These are phyloP conservation scores for Baudoinia panamericana DNA, from an alignment of 495 filamentous ascomycete genomes.

Conservation along the genomic window DNA sequence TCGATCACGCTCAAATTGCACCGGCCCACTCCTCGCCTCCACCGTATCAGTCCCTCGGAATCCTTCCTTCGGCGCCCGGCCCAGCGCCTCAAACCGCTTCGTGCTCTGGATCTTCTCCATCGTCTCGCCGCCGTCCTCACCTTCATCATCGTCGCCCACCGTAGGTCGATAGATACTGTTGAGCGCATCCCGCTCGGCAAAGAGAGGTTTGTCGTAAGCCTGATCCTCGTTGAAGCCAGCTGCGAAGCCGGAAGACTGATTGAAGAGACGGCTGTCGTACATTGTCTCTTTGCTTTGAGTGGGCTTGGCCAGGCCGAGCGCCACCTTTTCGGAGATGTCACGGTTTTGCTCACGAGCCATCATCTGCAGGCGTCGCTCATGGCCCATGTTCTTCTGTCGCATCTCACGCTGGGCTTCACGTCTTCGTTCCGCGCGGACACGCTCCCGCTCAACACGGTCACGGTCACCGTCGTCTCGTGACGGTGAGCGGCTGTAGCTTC, in stretches of 20 bases:
- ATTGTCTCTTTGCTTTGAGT: constrained; percentile 79
- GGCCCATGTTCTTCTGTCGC: constrained; percentile 89
- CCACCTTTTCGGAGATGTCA: constrained; percentile 96
- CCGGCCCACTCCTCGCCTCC: constrained; percentile 86
- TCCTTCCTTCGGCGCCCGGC: constrained; percentile 60
- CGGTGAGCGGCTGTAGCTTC: constrained; percentile 32
- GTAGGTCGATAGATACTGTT: constrained; percentile 86
- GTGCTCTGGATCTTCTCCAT: constrained; percentile 77
- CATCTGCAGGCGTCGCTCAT: constrained; percentile 76
- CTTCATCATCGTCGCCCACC: constrained; percentile 55
- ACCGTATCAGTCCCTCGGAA: constrained; percentile 80
- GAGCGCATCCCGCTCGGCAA: constrained; percentile 91
- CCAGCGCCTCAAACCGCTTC: constrained; percentile 72
- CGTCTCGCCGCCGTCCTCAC: constrained; percentile 65
- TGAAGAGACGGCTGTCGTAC: constrained; percentile 95
- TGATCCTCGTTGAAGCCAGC: constrained; percentile 95
- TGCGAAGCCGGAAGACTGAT: constrained; percentile 80
- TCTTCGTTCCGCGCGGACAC: constrained; percentile 58
- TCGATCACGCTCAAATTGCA: constrained; percentile 93
- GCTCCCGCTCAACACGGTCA: constrained; percentile 71
- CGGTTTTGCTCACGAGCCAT: constrained; percentile 91
- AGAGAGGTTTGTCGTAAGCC: constrained; percentile 91
- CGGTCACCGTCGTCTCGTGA: constrained; percentile 45
- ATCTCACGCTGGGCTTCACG: constrained; percentile 78
- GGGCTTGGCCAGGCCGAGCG: constrained; percentile 86